These are phyloP conservation scores for Myotisia sp. DNA, from an alignment of 2,329 filamentous ascomycete genomes.

Conservation along the genomic window DNA sequence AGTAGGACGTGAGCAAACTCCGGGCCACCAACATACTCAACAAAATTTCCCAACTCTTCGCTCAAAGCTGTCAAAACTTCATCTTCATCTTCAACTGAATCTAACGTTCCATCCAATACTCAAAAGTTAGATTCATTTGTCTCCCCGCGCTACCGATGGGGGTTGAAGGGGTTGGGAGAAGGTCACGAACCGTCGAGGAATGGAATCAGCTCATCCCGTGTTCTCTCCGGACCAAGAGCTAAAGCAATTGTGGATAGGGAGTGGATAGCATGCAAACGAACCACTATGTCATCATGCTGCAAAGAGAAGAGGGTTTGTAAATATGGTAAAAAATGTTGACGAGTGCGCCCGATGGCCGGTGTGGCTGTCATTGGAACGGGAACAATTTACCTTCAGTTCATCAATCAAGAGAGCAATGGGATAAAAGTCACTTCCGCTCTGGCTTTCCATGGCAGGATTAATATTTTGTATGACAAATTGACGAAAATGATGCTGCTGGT, in stretches of 20 bases:
- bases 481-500: neutral
- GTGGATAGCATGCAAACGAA: slow-evolving; percentile 96
- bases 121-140: neutral
- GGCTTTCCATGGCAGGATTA: slow-evolving; percentile 67
- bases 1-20: slow-evolving; percentile 91
- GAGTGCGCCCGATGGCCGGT: neutral
- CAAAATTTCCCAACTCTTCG: slow-evolving; percentile 90
- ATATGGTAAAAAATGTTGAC: too few relatives aligned
- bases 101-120: slow-evolving; percentile 35
- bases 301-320: slow-evolving; percentile 8
- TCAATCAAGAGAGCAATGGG: slow-evolving; percentile 99
- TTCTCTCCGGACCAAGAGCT: slow-evolving; percentile 87
- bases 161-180: slow-evolving; percentile 3
- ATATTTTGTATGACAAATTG: slow-evolving; percentile 2
- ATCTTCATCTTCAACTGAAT: slow-evolving; percentile 97
- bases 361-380: slow-evolving; percentile 9
- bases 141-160: neutral
- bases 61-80: slow-evolving; percentile 94
- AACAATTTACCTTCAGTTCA: slow-evolving; percentile 74
- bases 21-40: slow-evolving; percentile 92
- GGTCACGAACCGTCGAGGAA: slow-evolving; percentile 80
- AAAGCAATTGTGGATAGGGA: slow-evolving; percentile 96
- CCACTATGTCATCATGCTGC: slow-evolving; percentile 94
- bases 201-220: slow-evolving; percentile 94
- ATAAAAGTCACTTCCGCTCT: slow-evolving; percentile 90